These are phyloP conservation scores for Epichloe gansuensis DNA, from an alignment of 2,329 filamentous ascomycete genomes.

Conservation along the genomic window DNA sequence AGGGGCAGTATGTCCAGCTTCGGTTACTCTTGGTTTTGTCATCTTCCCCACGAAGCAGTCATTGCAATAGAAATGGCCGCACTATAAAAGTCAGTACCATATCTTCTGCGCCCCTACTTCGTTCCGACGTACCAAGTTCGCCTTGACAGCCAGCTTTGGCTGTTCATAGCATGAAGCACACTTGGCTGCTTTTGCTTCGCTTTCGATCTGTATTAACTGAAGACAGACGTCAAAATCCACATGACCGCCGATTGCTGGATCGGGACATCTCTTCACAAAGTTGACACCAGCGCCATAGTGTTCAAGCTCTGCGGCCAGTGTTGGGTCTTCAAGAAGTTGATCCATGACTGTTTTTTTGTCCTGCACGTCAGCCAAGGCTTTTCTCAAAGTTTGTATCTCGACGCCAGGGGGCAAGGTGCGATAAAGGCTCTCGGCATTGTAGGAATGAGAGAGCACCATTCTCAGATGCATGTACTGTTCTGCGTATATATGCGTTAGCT, in stretches of 20 bases:
- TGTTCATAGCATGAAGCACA: conserved; percentile 9
- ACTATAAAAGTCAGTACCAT: conserved; percentile 15
- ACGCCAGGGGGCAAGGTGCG: neutral
- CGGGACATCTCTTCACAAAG: neutral
- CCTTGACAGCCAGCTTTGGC: fast-evolving
- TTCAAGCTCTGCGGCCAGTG: neutral
- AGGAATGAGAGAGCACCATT: conserved; percentile 14
- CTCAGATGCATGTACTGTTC: neutral
- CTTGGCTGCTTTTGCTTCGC: fast-evolving
- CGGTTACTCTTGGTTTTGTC: neutral
- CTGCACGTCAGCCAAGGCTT: neutral
- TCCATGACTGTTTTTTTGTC: conserved; percentile 3
- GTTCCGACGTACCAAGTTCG: neutral
- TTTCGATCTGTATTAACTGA: conserved; percentile 7
- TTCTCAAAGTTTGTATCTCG: neutral
- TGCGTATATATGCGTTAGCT: neutral
- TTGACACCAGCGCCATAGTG: conserved; percentile 9
- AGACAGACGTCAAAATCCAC: conserved; percentile 13
- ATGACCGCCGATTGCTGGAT: conserved; percentile 9
- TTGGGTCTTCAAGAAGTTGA: conserved; percentile 4
- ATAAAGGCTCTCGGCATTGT: conserved; percentile 18
- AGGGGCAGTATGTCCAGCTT: neutral
- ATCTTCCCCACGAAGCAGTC: conserved; percentile 8
- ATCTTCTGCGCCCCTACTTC: neutral
- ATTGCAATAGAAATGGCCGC: conserved; percentile 20